These are phyloP conservation scores for Nicotiana otophora DNA, from an alignment of 257 asterid species.

Conservation along the genomic window DNA sequence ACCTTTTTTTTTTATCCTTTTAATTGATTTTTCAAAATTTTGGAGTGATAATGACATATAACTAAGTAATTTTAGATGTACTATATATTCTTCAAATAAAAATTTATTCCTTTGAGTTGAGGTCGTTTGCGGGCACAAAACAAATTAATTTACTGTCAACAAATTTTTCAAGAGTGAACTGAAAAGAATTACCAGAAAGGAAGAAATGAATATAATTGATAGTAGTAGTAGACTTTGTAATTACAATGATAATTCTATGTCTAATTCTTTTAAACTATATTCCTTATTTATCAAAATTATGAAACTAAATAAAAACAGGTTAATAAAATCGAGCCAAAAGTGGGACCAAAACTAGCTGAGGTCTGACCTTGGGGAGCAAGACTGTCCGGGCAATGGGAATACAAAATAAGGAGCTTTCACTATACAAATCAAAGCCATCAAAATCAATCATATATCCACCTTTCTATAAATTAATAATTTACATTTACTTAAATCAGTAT, in stretches of 20 bases:
- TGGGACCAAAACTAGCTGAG: background rate
- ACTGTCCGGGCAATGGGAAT: background rate
- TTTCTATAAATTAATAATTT: no score
- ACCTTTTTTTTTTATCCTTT: background rate
- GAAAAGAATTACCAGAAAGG: no score
- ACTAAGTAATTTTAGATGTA: background rate
- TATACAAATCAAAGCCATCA: constrained; percentile 6
- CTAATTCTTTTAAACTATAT: background rate
- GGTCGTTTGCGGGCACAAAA: no score
- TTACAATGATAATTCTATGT: no score
- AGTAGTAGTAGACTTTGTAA: no score
- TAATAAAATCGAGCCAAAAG: background rate
- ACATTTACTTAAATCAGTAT: no score
- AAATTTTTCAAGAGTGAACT: background rate
- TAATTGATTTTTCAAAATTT: background rate
- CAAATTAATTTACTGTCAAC: no score
- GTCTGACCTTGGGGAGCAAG: background rate
- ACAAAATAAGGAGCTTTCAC: constrained; percentile 11
- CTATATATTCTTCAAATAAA: background rate
- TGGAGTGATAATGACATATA: background rate
- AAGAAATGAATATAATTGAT: no score
- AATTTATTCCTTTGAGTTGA: no score
- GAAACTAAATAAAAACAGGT: no score
- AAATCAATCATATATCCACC: background rate
- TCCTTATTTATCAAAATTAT: background rate